These are phyloP conservation scores for Colletotrichum tropicicola DNA, from an alignment of 2,329 filamentous ascomycete genomes.

Conservation along the genomic window DNA sequence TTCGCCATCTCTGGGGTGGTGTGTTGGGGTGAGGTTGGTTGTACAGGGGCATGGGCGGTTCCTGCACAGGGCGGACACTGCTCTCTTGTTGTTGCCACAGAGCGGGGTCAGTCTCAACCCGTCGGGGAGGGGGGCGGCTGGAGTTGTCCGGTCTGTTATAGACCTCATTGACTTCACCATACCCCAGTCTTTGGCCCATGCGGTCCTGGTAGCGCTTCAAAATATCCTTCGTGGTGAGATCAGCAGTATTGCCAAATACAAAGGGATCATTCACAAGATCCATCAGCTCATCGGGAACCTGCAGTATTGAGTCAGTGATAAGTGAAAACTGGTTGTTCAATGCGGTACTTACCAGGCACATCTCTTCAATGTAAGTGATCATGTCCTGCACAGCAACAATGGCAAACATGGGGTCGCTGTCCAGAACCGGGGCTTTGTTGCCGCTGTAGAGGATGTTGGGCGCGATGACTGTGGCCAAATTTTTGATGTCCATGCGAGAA, in stretches of 20 bases:
- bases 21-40: conserved; percentile 53
- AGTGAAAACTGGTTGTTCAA: neutral
- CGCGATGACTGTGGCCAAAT: conserved; percentile 95
- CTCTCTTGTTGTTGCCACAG: conserved; percentile 86
- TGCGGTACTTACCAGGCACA: conserved; percentile 84
- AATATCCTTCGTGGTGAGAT: conserved; percentile 97
- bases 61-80: conserved; percentile 81
- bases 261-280: conserved; percentile 84
- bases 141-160: conserved; percentile 67
- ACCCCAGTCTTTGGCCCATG: conserved; percentile 64
- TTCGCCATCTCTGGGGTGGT: conserved; percentile 59
- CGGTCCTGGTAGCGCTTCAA: conserved; percentile 92
- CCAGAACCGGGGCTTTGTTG: conserved; percentile 72
- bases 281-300: conserved; percentile 95
- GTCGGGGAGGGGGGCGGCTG: conserved; percentile 60
- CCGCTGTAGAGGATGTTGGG: conserved; percentile 89
- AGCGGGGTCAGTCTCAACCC: conserved; percentile 88
- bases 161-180: conserved; percentile 65
- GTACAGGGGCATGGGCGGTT: conserved; percentile 50
- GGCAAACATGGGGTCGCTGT: conserved; percentile 89
- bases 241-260: conserved; percentile 82
- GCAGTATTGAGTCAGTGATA: conserved; percentile 28
- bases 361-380: conserved; percentile 92
- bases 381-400: conserved; percentile 93
- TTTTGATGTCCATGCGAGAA: conserved; percentile 99